Evolutionary conservation across 2,329 filamentous ascomycete species (phyloP).

Genomic region (Fusarium torulosum): DNA sequence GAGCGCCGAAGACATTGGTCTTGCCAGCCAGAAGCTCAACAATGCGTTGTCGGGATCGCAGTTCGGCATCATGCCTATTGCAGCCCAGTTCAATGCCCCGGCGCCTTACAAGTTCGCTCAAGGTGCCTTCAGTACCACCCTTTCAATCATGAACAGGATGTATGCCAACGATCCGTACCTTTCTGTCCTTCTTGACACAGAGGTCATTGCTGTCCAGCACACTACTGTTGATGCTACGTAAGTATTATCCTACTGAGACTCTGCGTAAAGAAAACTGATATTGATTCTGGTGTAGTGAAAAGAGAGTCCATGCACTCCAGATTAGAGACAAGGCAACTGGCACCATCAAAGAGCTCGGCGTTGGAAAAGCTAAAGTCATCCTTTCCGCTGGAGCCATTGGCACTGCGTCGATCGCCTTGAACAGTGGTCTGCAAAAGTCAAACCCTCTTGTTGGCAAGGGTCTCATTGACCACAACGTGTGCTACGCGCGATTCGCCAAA

Average conservation of each 20-base stretch:
- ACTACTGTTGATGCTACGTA: neutral
- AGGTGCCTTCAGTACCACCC: constrained; percentile 35
- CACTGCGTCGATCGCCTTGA: constrained; percentile 33
- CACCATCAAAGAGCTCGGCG: constrained; percentile 16
- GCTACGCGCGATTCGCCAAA: constrained; percentile 35
- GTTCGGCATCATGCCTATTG: constrained; percentile 34
- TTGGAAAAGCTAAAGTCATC: constrained; percentile 33
- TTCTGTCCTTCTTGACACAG: constrained; percentile 28
- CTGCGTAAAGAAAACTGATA: no score
- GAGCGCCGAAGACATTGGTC: constrained; percentile 3
- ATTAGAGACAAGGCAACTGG: constrained; percentile 20
- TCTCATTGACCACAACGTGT: constrained; percentile 36
- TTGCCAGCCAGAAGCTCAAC: constrained; percentile 12
- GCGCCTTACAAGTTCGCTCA: constrained; percentile 36
- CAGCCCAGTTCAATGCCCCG: constrained; percentile 32
- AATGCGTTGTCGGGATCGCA: neutral
- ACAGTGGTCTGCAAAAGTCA: constrained; percentile 29
- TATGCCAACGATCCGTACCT: constrained; percentile 38
- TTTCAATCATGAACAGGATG: constrained; percentile 37
- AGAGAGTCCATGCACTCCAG: constrained; percentile 23
- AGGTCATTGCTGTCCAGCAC: constrained; percentile 26
- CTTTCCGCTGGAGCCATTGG: constrained; percentile 25
- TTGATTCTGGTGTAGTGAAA: neutral
- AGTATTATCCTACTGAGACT: no score
- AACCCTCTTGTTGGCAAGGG: constrained; percentile 21